Base-by-base conservation (phyloP, 768 basidiomycete genomes). In the Suillus subaureus region DNA sequence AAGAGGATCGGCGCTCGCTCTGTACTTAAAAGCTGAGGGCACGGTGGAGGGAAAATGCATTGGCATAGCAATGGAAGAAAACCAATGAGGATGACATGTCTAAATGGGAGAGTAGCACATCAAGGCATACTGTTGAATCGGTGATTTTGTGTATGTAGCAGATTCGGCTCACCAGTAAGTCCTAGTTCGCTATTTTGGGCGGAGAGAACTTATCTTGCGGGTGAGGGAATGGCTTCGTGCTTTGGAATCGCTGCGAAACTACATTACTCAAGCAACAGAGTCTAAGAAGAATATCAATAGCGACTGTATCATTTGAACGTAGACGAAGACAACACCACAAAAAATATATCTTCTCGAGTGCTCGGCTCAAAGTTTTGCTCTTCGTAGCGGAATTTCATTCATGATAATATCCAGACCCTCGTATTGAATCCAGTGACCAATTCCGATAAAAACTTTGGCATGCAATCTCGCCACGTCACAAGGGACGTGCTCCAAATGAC, bases 391-490 rank as follows among this genome's bases (percentile, higher is more conserved):
- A 51, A 62, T 62, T 47, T 26, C 21, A 51, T 54, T 21, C 62
- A n/a, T 57, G 35, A 37, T 57, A 11, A 61, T 49, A 61, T 71
- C 45, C 40, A 26, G 40, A 63, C 21, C 15, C 47, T 47, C 56
- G 60, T 43, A 67, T 64, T 64, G 62, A n/a, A 55, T 55, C 21
- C 54, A 55, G 54, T 55, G 54, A 35, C 54, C 21, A 35, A n/a
- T 55, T 21, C 54, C 54, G 21, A n/a, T n/a, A 6, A 6, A n/a
- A 31, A n/a, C 11, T 55, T 35, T 52, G 28, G 28, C 26, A 28
- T 5, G 26, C 26, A 52, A 28, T 52, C 51, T 52, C 26, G 51
- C 28, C 51, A 52, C 51, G 16, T 52, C 26, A 28, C 51, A 28
- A 9, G 51, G 51, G 51, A 52, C 4, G 26, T 55, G 54, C 33